A percentile compares a stretch with the other conserved stretches of the same genome.
Evolutionary conservation across 2,329 filamentous ascomycete species (phyloP).

Genomic region (Fusarium cyanostomum): DNA sequence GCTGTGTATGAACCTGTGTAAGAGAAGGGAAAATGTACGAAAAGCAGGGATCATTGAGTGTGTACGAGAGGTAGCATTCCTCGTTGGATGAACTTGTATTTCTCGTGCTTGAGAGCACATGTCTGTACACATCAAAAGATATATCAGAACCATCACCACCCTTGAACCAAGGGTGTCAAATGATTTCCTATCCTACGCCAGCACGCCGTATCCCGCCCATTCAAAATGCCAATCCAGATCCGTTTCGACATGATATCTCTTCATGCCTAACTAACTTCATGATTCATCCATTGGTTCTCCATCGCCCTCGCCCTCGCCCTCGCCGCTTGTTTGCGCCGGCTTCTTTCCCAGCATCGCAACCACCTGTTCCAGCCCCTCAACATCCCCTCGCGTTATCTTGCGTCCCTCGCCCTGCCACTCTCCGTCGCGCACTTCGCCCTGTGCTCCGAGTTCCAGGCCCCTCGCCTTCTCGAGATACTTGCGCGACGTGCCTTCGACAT

Average conservation of each 20-base stretch:
- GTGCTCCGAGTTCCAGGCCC: constrained; percentile 70
- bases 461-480: constrained; percentile 77
- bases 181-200: constrained; percentile 24
- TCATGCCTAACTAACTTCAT: constrained; percentile 1
- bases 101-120: constrained; percentile 11
- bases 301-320: neutral
- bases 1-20: neutral
- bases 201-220: constrained; percentile 18
- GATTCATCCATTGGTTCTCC: constrained; percentile 46
- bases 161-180: neutral
- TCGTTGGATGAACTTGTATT: constrained; percentile 28
- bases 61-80: constrained; percentile 36
- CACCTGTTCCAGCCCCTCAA: constrained; percentile 65
- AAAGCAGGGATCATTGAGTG: neutral
- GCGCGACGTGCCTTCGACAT: constrained; percentile 82
- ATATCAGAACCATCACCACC: constrained; percentile 4
- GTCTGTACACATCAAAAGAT: constrained; percentile 24
- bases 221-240: neutral
- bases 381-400: constrained; percentile 61
- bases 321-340: neutral
- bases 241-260: neutral
- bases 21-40: constrained; percentile 7
- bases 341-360: constrained; percentile 54
- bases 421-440: constrained; percentile 71
- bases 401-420: constrained; percentile 69